Evolutionary conservation across 805 yeast species (phyloP), one percentile per base, ranked within the genome.

Genomic region (Teunomyces cretensis): DNA sequence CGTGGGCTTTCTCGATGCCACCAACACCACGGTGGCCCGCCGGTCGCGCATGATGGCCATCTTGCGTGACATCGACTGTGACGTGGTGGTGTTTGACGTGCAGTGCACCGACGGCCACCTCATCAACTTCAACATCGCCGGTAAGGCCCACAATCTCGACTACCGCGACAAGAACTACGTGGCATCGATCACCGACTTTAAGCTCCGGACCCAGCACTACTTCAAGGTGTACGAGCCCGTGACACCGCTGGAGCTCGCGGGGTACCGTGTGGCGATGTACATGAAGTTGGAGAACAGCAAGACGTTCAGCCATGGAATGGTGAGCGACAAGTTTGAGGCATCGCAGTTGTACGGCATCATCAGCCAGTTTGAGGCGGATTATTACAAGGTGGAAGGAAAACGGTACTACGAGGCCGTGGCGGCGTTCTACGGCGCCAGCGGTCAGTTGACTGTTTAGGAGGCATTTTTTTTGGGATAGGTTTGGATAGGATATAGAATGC

Each of bases 131-230:
- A 85, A 85, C 62, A 81, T 84, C 43, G 81, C 78, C 53, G 78
- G 80, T 42, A 85, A 85, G 60, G 76, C 89, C 0, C 69, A 66
- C 43, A 83, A 83, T 56, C 74, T 72, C 31, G 91, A 85, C 58
- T 85, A 85, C 60, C 64, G 60, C 43, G 75, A 75, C 39, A 68
- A 70, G 51, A 76, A 79, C 36, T 78, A 80, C 51, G 72, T 72
- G 28, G 57, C 57, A 6, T 81, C 89, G 3, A 74, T 83, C 13
- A 51, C 64, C 3, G 90, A 84, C 65, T 85, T 85, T 55, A 70
- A 81, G 35, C 68, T 70, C 42, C 70, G 91, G 50, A 67, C 83
- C 9, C 62, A 70, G 35, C 74, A 76, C 50, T 85, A 85, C 60
- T 68, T 64, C 41, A 52, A 57, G 36, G 70, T 61, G 6, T 61